These are phyloP conservation scores for Apiospora pterosperma DNA, from an alignment of 2,329 filamentous ascomycete species.

Conservation along the genomic window DNA sequence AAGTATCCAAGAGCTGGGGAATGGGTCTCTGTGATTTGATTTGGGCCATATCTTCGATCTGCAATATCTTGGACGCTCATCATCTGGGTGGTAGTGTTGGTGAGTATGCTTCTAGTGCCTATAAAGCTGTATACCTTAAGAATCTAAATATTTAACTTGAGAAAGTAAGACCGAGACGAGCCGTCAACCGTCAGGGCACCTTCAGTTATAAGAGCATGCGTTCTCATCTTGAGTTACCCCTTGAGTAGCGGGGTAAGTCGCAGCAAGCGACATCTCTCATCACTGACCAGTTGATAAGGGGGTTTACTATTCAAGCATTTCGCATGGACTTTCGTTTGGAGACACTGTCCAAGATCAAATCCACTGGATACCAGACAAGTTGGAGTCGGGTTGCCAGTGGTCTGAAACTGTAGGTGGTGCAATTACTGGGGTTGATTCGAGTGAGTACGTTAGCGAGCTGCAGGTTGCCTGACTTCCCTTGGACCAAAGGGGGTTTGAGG, in stretches of 20 bases:
- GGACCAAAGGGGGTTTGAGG: background rate
- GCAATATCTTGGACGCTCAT: constrained; percentile 7
- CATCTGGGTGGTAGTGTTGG: background rate
- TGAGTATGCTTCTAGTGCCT: background rate
- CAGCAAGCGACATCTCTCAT: background rate
- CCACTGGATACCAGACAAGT: background rate
- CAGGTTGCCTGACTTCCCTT: background rate
- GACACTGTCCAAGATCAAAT: background rate
- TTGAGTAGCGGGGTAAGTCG: background rate
- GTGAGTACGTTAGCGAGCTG: background rate
- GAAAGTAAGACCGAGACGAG: background rate
- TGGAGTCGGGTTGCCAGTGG: background rate
- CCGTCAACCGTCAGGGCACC: background rate
- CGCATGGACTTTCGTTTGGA: background rate
- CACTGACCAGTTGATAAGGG: too few species aligned
- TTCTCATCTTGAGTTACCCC: background rate
- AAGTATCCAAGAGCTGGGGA: constrained; percentile 13
- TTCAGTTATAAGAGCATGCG: background rate
- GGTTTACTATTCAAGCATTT: background rate
- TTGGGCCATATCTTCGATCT: constrained; percentile 14
- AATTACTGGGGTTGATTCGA: background rate
- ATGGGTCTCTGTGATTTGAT: constrained; percentile 11
- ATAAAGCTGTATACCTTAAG: background rate
- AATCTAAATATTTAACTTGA: background rate
- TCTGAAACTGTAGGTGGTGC: background rate